phyloP scores from a whole-genome alignment of 768 basidiomycete genomes.

The Cantharellus cinnabarinus region DNA sequence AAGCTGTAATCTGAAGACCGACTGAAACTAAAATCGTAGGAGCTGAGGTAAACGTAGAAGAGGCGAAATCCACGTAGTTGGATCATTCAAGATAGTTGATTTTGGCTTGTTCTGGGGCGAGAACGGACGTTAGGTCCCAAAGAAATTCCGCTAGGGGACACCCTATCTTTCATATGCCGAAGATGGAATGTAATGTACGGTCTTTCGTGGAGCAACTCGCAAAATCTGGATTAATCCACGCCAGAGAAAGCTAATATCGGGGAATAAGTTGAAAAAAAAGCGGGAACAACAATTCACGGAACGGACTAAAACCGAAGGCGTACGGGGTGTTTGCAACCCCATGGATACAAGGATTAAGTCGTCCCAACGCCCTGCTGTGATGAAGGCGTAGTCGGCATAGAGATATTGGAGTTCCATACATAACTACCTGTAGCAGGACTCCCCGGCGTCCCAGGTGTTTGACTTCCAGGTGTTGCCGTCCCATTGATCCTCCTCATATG shows the following conservation, averaged over 20 bases:
- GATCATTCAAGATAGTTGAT: conserved; percentile 44
- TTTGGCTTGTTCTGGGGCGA: conserved; percentile 37
- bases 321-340: no score
- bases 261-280: no score
- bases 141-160: no score
- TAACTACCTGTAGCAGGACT: background rate
- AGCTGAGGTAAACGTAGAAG: conserved; percentile 20
- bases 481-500: background rate
- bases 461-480: background rate
- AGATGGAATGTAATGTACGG: background rate
- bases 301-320: no score
- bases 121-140: no score
- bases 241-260: no score
- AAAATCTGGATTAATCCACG: background rate
- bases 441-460: background rate
- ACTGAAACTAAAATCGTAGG: conserved; percentile 19
- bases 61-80: conserved; percentile 27
- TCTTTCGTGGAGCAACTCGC: background rate
- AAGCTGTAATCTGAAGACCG: conserved; percentile 47
- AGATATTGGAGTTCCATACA: no score
- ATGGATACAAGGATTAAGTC: no score
- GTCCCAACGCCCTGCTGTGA: no score
- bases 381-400: no score
- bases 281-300: no score
- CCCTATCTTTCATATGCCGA: no score